Percentiles rank a stretch among this genome's conserved stretches.
These are phyloP conservation scores for Rhizophagus sp. DNA, from an alignment of 192 early-diverging fungal genomes.

Conservation along the genomic window DNA sequence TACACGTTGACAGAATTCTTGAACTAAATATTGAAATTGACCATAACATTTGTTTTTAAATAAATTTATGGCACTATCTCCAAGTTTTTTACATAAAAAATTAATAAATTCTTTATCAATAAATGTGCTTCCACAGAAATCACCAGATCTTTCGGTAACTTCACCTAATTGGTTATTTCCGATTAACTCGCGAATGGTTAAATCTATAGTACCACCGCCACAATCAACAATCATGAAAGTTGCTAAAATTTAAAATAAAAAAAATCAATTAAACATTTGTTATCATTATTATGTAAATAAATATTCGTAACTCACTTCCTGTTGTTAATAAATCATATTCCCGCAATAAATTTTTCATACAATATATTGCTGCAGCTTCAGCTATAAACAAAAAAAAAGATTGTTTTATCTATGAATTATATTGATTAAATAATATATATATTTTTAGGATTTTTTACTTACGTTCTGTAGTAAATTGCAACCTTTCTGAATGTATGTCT, in stretches of 20 bases:
- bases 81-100: constrained; percentile 46
- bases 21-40: neutral
- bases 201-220: constrained; percentile 46
- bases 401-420: neutral
- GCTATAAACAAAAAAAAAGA: too few species aligned
- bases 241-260: neutral
- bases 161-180: constrained; percentile 32
- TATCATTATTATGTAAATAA: neutral
- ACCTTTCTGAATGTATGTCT: neutral
- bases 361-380: neutral
- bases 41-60: constrained; percentile 32
- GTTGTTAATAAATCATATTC: neutral
- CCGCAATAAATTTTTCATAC: neutral
- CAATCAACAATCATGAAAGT: constrained; percentile 49
- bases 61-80: constrained; percentile 35
- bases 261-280: too few species aligned
- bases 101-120: constrained; percentile 48
- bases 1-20: neutral
- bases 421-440: too few species aligned
- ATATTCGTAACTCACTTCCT: neutral
- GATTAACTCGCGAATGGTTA: constrained; percentile 34
- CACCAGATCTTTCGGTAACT: constrained; percentile 29
- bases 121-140: constrained; percentile 42
- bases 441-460: neutral
- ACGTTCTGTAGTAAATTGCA: neutral